These are phyloP conservation scores for Rutstroemia sp. DNA, from an alignment of 2,329 filamentous ascomycete genomes.

Conservation along the genomic window DNA sequence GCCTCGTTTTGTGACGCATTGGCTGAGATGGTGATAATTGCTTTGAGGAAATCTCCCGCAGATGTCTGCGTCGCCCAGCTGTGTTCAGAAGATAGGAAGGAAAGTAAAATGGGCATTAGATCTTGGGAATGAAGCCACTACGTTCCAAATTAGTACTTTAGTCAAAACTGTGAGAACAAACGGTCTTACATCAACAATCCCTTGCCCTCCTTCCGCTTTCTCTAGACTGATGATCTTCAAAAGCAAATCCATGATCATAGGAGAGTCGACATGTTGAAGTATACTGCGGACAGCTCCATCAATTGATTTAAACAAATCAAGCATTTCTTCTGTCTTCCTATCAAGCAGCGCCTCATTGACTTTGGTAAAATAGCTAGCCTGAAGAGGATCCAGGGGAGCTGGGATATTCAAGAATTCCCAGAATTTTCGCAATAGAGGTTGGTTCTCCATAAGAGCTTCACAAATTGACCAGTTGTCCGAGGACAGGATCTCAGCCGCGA, in stretches of 20 bases:
- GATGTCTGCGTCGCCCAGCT: slow-evolving; percentile 90
- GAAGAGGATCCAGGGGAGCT: slow-evolving; percentile 82
- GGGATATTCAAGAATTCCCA: slow-evolving; percentile 83
- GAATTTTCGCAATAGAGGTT: slow-evolving; percentile 69
- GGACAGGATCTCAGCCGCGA: slow-evolving; percentile 86
- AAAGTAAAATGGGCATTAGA: slow-evolving; percentile 78
- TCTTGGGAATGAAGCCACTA: slow-evolving; percentile 90
- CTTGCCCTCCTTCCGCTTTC: slow-evolving; percentile 82
- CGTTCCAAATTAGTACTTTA: slow-evolving; percentile 5
- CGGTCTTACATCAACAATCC: slow-evolving; percentile 75
- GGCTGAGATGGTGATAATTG: slow-evolving; percentile 96
- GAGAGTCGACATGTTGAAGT: slow-evolving; percentile 89
- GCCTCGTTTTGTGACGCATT: slow-evolving; percentile 98
- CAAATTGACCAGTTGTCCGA: slow-evolving; percentile 97
- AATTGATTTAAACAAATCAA: slow-evolving; percentile 77
- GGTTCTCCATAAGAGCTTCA: slow-evolving; percentile 83
- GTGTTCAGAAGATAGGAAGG: slow-evolving; percentile 78
- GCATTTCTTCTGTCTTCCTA: slow-evolving; percentile 97
- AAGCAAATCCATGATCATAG: slow-evolving; percentile 96
- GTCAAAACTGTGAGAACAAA: slow-evolving; percentile 10
- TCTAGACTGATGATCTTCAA: slow-evolving; percentile 96
- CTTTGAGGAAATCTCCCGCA: slow-evolving; percentile 94
- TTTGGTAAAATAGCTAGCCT: slow-evolving; percentile 97
- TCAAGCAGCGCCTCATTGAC: slow-evolving; percentile 97
- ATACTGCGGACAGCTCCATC: slow-evolving; percentile 78